Base-by-base conservation (phyloP, 1,284 basidiomycete species). In the Ceratobasidium sp. region DNA sequence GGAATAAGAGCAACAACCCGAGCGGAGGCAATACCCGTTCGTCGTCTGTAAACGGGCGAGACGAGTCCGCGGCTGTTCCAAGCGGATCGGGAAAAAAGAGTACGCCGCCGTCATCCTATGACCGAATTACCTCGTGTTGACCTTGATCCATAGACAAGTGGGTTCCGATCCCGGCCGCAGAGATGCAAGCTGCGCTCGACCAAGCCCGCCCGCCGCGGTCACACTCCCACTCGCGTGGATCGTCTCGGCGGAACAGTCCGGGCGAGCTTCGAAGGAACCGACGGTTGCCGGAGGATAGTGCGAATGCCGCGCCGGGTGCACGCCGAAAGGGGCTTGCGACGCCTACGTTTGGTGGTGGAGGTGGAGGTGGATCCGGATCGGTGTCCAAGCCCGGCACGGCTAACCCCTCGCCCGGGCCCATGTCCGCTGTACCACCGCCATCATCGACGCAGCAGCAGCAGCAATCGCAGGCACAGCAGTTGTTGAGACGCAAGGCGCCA, bases 141-240 rank as follows among this genome's bases (percentile, higher is more conserved):
- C 48, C 52, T 52, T 26, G 52, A 4, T 23, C 3, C 50, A 85
- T 85, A 81, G 82, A 81, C 40, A 85, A 85, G 80, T 86, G 85
- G 85, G 85, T 79, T 7, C 79, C 84, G 5, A 86, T 86, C 28
- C 84, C 85, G 3, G 83, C 84, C 1, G 79, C 82, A 0, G 85
- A 86, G 76, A 81, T 86, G n/a, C 83, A 84, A 42, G 84, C 84
- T 33, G 84, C 85, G 10, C 83, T 83, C 2, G 85, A 86, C 75
- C 82, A 83, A 80, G 84, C 82, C 0, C 83, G 61, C 17, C 64
- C 77, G 6, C 70, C 57, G 6, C 42, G 70, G 23, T 73, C 70
- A 40, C 70, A 73, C 23, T 73, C 70, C 20, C 70, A 73, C 44
- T 73, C 70, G 23, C 70, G 70, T 13, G 48, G 54, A 23, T 73